Percentiles rank a stretch among this genome's conserved stretches.
These are phyloP conservation scores for Ceratocystis smalleyi DNA, from an alignment of 2,329 filamentous ascomycete species.

Conservation along the genomic window DNA sequence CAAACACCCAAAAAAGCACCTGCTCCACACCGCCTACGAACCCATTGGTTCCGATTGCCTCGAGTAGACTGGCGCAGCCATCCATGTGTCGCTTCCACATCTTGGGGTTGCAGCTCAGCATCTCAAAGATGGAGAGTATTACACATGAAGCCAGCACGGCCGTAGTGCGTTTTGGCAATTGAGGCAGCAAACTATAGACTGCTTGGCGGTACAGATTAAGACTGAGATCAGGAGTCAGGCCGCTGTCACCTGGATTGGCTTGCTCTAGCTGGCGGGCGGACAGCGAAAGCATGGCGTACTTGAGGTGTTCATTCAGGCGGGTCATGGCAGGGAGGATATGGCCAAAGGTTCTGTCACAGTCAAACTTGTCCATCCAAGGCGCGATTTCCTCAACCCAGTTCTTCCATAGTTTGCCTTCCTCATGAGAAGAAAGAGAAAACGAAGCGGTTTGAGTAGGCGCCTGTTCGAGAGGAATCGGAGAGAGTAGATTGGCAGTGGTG, in stretches of 20 bases:
- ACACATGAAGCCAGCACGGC: constrained; percentile 38
- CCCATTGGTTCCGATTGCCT: constrained; percentile 35
- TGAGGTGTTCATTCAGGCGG: constrained; percentile 29
- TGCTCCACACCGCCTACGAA: constrained; percentile 35
- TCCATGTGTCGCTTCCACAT: constrained; percentile 37
- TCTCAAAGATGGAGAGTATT: constrained; percentile 39
- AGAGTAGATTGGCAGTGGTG: not conserved
- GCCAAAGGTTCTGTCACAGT: constrained; percentile 33
- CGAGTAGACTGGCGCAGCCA: constrained; percentile 35
- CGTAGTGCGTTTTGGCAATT: constrained; percentile 32
- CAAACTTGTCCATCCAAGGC: constrained; percentile 38
- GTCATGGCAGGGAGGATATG: constrained; percentile 33
- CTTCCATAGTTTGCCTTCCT: constrained; percentile 27
- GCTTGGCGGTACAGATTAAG: constrained; percentile 36
- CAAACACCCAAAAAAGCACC: constrained; percentile 40
- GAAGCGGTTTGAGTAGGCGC: constrained; percentile 19
- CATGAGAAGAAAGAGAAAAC: constrained; percentile 16
- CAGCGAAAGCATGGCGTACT: constrained; percentile 35
- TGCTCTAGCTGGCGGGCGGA: constrained; percentile 37
- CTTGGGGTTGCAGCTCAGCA: constrained; percentile 34
- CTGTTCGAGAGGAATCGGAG: not conserved
- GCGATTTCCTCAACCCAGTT: constrained; percentile 30
- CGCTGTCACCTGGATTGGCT: constrained; percentile 22
- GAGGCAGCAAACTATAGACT: constrained; percentile 33
- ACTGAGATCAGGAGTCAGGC: constrained; percentile 21